These are phyloP conservation scores for Spizellomyces punctatus DNA, from an alignment of 192 early-diverging fungal genomes.

Conservation along the genomic window DNA sequence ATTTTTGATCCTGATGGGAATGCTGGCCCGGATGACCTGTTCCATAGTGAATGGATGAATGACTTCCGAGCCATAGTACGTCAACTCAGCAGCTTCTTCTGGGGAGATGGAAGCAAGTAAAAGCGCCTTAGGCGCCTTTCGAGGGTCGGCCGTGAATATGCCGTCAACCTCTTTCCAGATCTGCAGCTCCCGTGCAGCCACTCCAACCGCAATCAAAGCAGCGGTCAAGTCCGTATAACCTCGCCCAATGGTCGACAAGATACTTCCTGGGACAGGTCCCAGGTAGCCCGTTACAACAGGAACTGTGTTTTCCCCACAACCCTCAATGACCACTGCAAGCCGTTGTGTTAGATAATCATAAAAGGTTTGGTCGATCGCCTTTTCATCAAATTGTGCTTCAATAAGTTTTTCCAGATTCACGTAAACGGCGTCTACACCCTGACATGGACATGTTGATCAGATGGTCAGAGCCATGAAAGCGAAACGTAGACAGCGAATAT, in stretches of 20 bases:
- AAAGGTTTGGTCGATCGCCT: conserved; percentile 87
- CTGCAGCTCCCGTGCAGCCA: conserved; percentile 89
- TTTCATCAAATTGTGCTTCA: conserved; percentile 76
- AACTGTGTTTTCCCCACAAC: conserved; percentile 46
- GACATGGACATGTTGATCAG: conserved; percentile 5
- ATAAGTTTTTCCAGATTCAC: conserved; percentile 88
- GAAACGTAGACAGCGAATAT: background rate
- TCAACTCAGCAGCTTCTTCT: conserved; percentile 97
- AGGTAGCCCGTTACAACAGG: conserved; percentile 97
- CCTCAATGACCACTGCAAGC: conserved; percentile 64
- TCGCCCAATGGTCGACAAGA: conserved; percentile 89
- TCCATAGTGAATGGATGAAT: conserved; percentile 99
- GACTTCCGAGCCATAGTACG: conserved; percentile 89
- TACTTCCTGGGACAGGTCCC: conserved; percentile 93
- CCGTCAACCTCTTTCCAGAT: conserved; percentile 99
- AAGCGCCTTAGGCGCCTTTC: conserved; percentile 86
- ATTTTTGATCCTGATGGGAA: conserved; percentile 99
- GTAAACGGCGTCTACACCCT: conserved; percentile 82
- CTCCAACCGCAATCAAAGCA: conserved; percentile 88
- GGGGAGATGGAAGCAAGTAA: conserved; percentile 92
- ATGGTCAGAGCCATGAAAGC: conserved; percentile 5
- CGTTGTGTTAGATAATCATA: conserved; percentile 87
- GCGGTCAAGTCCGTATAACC: conserved; percentile 99
- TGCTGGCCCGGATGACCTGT: conserved; percentile 93
- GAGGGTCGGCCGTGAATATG: conserved; percentile 98